phyloP scores from a whole-genome alignment of 306 rosid species.

The Albizia julibrissin region DNA sequence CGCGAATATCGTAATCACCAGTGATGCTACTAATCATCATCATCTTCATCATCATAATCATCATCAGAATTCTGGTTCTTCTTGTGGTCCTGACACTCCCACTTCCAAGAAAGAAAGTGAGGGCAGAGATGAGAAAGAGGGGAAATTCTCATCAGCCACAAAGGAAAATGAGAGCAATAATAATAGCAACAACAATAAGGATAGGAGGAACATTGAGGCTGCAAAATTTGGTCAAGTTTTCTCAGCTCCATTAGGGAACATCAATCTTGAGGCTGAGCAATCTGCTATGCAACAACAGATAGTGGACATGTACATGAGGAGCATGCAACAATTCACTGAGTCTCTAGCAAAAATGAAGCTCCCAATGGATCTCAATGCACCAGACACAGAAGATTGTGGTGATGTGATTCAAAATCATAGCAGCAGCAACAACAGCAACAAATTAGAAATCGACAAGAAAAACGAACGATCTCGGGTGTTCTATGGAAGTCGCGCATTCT shows the following conservation, averaged over 20 bases:
- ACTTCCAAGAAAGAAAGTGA: slow-evolving; percentile 63
- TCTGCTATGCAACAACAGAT: slow-evolving; percentile 85
- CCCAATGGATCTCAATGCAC: slow-evolving; percentile 75
- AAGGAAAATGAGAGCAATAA: slow-evolving; percentile 45
- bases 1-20: slow-evolving; percentile 29
- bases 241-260: slow-evolving; percentile 65
- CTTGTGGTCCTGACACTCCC: slow-evolving; percentile 59
- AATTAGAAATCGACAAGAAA: slow-evolving; percentile 56
- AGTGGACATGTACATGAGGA: slow-evolving; percentile 87
- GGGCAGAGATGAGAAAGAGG: slow-evolving; percentile 43
- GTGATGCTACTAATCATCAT: slow-evolving; percentile 39
- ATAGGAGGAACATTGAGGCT: slow-evolving; percentile 27
- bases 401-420: slow-evolving; percentile 49
- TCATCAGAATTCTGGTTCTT: slow-evolving; percentile 36
- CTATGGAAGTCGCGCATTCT: slow-evolving; percentile 85
- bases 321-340: slow-evolving; percentile 85
- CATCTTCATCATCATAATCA: background rate
- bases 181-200: background rate
- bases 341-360: slow-evolving; percentile 85
- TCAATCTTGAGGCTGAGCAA: slow-evolving; percentile 70
- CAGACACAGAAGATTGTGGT: slow-evolving; percentile 46
- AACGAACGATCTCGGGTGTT: slow-evolving; percentile 77
- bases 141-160: slow-evolving; percentile 32
- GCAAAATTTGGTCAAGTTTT: slow-evolving; percentile 55
- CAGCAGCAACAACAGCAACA: slow-evolving; percentile 20